Evolutionary conservation across 768 basidiomycete species (phyloP).

Genomic region (Pulveroboletus ravenelii): DNA sequence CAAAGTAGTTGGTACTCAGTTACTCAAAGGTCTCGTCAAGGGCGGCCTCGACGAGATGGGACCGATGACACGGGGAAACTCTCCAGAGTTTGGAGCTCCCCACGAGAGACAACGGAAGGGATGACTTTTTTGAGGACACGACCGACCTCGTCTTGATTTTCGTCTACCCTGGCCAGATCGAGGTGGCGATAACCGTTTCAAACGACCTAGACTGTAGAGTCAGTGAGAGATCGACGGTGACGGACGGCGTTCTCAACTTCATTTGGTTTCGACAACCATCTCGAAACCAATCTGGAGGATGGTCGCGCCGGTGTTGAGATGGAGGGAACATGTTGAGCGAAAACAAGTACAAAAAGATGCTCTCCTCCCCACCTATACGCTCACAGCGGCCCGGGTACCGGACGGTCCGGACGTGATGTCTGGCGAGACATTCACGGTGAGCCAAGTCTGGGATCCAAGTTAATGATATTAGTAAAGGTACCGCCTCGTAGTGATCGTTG

Average conservation of each 20-base stretch:
- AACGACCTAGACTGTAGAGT: conserved; percentile 43
- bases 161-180: conserved; percentile 75
- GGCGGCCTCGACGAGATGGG: conserved; percentile 58
- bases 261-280: conserved; percentile 71
- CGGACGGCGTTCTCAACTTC: conserved; percentile 61
- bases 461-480: too few species aligned
- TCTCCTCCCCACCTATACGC: background rate
- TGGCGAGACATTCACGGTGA: too few species aligned
- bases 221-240: background rate
- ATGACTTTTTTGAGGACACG: too few species aligned
- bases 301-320: conserved; percentile 42
- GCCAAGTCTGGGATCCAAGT: too few species aligned
- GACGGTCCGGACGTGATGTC: too few species aligned
- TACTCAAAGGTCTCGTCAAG: conserved; percentile 72
- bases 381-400: too few species aligned
- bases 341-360: too few species aligned
- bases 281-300: conserved; percentile 81
- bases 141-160: conserved; percentile 63
- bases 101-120: conserved; percentile 70
- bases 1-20: conserved; percentile 59
- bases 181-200: conserved; percentile 78
- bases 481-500: too few species aligned
- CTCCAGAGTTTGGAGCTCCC: conserved; percentile 84
- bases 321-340: conserved; percentile 29
- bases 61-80: too few species aligned